phyloP scores from a whole-genome alignment of 768 basidiomycete species.

The Lyophyllum atratum region DNA sequence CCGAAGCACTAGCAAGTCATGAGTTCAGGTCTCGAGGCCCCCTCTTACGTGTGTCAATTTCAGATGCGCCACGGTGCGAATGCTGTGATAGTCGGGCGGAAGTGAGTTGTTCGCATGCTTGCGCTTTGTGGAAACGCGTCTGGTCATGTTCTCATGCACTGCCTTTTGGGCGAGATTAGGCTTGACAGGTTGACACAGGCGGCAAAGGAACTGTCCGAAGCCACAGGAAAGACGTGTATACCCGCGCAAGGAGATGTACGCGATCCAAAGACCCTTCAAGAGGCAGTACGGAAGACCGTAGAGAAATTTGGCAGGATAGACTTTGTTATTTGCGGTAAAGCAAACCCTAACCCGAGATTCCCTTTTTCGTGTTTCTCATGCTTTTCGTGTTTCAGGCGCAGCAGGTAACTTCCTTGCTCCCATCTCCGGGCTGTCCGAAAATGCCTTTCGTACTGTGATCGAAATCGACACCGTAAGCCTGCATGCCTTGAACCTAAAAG shows the following conservation, averaged over 20 bases:
- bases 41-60: background rate
- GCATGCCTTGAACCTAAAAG: background rate
- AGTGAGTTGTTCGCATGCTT: conserved; percentile 48
- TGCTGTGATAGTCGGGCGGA: conserved; percentile 84
- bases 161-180: conserved; percentile 38
- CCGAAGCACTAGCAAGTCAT: conserved; percentile 70
- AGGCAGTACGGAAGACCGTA: conserved; percentile 75
- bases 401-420: conserved; percentile 96
- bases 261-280: conserved; percentile 66
- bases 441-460: conserved; percentile 89
- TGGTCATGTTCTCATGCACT: background rate
- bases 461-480: conserved; percentile 85
- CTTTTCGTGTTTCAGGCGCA: conserved; percentile 66
- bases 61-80: conserved; percentile 85
- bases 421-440: conserved; percentile 80
- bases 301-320: conserved; percentile 85
- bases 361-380: background rate
- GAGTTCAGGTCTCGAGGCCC: background rate
- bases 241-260: conserved; percentile 83
- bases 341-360: background rate
- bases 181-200: conserved; percentile 69
- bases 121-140: background rate
- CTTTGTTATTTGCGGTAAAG: conserved; percentile 89
- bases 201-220: conserved; percentile 68
- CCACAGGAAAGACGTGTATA: conserved; percentile 73